Base-by-base conservation (phyloP, 1,139 yeast genomes). In the Debaryomycetaceae sp. region DNA sequence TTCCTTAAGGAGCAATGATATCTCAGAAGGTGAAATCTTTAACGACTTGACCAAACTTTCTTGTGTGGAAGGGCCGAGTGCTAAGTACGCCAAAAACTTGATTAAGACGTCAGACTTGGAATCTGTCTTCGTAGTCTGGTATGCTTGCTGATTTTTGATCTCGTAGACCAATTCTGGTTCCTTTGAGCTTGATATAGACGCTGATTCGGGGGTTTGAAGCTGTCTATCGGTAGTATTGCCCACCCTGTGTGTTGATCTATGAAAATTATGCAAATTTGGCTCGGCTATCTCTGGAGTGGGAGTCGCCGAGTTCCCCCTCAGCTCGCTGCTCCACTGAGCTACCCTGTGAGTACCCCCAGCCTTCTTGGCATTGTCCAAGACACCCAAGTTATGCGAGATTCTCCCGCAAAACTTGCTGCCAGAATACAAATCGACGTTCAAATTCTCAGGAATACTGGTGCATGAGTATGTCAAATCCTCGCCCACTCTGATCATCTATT, bases 11-110 rank as follows among this genome's bases (percentile, higher is more conserved):
- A 48, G 38, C 6, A 41, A 29, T 3, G 40, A 43, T 4, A 51
- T 38, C 6, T 41, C 38, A 6, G 34, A 17, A 1, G 22, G 31
- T 3, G 37, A 28, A 11, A 48, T 44, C 11, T 45, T 41, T 17
- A 60, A 43, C 17, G 48, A 37, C 31, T 36, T 41, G 13, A 41
- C 35, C 14, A 59, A 43, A 28, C 41, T 41, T 3, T 47, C 40
- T 34, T 44, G 49, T 7, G 67, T 50, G 30, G 59, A 56, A 7
- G 77, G 77, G 7, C 76, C 77, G 36, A 71, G 55, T 14, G 75
- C 70, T 39, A 68, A 36, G 43, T 64, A 56, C 37, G 61, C 56
- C 16, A 69, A 45, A 41, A 70, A 63, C 43, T 68, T 69, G 36
- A 42, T 35, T 9, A 49, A 26, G 6, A 55, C 39, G n/a, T 45